Evolutionary conservation across 805 yeast genomes (phyloP), one percentile per base, ranked within the genome.

Genomic region (Metschnikowia sp.): DNA sequence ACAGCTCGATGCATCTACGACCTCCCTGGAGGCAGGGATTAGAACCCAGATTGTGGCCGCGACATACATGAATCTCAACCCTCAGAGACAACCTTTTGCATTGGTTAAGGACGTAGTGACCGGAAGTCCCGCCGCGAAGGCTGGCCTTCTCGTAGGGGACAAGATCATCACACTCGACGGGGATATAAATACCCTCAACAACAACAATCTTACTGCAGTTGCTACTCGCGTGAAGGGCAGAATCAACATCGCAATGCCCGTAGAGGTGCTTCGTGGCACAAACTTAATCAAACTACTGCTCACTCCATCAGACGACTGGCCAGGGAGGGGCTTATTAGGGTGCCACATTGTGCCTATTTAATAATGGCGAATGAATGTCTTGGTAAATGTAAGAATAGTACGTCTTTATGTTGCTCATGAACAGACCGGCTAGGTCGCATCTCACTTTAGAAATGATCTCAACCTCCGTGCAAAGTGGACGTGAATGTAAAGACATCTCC

Each of bases 391-490:
- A 13, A 5, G 11, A 10, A 8, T 18, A 15, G 8, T 4, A 7
- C 7, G 26, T 34, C 6, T 34, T 34, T 34, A 32, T 32, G n/a
- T 22, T 22, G 26, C 26, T 22, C 26, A 3, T 22, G 7, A 5
- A 22, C 2, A 22, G 7, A 7, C 26, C 26, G 10, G 33, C n/a
- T n/a, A 32, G 9, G n/a, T 32, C 11, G n/a, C 33, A 32, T 32
- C n/a, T 32, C 33, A 41, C 7, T 12, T 40, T 12, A n/a, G 15
- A 32, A 30, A 13, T n/a, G n/a, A 22, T n/a, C 34, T 60, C 62
- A 92, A 40, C 99, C 99, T 4, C 99, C 99, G 58, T 92, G 99
- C 51, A 92, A 71, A 3, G 99, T 94, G 36, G 96, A 86, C 1
- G 97, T 92, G 60, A 92, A 92, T 3, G 95, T 82, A 35, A 92